A percentile compares a stretch with the other conserved stretches of the same genome.
Conservation (phyloP, 257 asterid genomes). For the Prunella vulgaris region DNA sequence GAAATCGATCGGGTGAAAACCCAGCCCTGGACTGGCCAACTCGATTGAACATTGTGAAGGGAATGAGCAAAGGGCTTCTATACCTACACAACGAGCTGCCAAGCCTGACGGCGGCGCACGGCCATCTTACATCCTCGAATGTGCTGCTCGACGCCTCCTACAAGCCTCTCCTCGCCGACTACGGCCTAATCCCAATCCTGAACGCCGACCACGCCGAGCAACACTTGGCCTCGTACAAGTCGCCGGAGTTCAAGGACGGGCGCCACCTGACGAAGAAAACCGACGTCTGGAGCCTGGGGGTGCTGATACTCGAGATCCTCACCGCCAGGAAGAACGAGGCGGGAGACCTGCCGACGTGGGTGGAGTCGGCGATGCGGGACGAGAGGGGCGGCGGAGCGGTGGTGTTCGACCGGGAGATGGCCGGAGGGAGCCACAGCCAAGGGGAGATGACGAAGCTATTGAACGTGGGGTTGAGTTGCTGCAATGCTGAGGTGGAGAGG, state of each 20-base stretch:
- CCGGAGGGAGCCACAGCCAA: conserved; percentile 29
- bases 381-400: conserved; percentile 16
- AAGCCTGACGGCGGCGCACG: conserved; percentile 76
- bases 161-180: conserved; percentile 70
- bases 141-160: conserved; percentile 55
- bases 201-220: conserved; percentile 65
- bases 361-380: conserved; percentile 28
- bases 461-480: conserved; percentile 59
- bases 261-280: conserved; percentile 61
- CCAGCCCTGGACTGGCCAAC: conserved; percentile 69
- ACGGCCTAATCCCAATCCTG: conserved; percentile 70
- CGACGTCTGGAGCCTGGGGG: conserved; percentile 88
- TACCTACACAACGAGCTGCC: conserved; percentile 81
- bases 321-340: conserved; percentile 49
- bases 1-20: conserved; percentile 43
- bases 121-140: conserved; percentile 89
- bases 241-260: conserved; percentile 61
- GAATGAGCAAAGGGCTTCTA: conserved; percentile 61
- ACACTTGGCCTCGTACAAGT: conserved; percentile 61
- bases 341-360: conserved; percentile 67
- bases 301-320: conserved; percentile 64
- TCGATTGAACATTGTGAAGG: conserved; percentile 66
- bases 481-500: conserved; percentile 44
- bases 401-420: conserved; percentile 62
- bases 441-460: conserved; percentile 64